Evolutionary conservation across 768 basidiomycete genomes (phyloP).

Genomic region (Rhodotorula toruloides): DNA sequence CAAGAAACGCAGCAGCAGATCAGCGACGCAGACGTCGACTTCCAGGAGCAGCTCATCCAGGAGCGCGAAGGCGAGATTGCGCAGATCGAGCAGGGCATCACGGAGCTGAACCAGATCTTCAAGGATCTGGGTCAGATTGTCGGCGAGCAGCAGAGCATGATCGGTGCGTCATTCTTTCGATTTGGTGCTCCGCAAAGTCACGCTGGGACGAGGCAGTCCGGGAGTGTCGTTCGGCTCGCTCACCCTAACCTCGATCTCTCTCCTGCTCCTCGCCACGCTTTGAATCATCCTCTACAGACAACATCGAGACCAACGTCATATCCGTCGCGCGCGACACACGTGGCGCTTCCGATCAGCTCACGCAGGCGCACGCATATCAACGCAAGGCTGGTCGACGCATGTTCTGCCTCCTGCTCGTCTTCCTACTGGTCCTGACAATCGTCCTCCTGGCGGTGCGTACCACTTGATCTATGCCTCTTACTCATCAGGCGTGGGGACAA

Average conservation of each 20-base stretch:
- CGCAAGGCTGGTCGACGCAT: constrained; percentile 85
- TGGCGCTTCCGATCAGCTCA: constrained; percentile 77
- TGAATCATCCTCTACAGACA: constrained; percentile 57
- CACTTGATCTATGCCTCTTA: neutral
- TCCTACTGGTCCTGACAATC: constrained; percentile 77
- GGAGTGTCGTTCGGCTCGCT: neutral
- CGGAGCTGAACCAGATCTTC: constrained; percentile 94
- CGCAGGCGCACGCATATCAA: constrained; percentile 86
- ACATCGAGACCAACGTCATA: constrained; percentile 88
- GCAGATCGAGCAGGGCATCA: constrained; percentile 94
- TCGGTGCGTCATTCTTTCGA: constrained; percentile 58
- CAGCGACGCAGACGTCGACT: constrained; percentile 64
- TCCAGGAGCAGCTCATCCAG: constrained; percentile 88
- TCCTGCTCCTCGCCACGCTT: neutral
- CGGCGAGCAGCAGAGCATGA: constrained; percentile 85
- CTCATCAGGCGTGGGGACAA: neutral
- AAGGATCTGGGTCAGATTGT: constrained; percentile 91
- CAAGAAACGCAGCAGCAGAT: constrained; percentile 37
- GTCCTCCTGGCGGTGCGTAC: constrained; percentile 83
- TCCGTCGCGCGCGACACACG: constrained; percentile 76
- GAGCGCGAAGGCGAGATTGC: constrained; percentile 92
- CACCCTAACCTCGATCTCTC: neutral
- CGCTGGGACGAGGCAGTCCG: no score
- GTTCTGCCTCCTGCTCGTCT: constrained; percentile 79
- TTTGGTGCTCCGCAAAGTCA: no score